Evolutionary conservation across 139 green algal species (phyloP), one percentile per base, ranked within the genome.

Genomic region (Coelastrella sp.): DNA sequence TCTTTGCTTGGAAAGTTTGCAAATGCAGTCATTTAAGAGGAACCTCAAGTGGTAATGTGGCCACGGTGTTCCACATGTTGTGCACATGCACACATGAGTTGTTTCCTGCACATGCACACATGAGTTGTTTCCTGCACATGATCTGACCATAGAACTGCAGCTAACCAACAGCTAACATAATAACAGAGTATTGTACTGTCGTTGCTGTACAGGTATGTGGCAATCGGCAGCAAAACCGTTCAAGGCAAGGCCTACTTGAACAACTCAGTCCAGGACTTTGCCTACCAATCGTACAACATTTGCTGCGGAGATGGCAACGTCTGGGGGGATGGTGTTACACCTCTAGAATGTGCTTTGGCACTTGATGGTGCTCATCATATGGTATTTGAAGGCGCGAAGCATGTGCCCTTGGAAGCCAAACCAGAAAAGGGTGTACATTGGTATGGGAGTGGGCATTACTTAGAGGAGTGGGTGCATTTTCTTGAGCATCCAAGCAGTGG

Each of bases 271-370:
- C 80, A 80, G 74, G 92, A 94, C 85, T 92, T 94, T 71, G 71
- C 92, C 7, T 94, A 78, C 32, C 86, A 93, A 64, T 89, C 68
- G 73, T 94, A 94, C 83, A 91, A 92, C 77, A 83, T 94, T 4
- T 93, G 89, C 83, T 73, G 23, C 7, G 86, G 74, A 3, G 23
- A 90, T 4, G 92, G 92, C 8, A 59, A 79, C 6, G 92, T 64
- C 3, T 91, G 83, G 83, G 92, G 92, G 1, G 92, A 94, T 73
- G 92, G 92, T 5, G 89, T 94, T 0, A 94, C 80, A 3, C 92
- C 92, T 1, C 47, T 94, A 73, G 89, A 94, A 32, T 87, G 83
- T 57, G 92, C 92, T 14, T 23, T 94, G 4, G 80, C 64, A 19
- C 89, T 94, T 58, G 84, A 92, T 7, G 92, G 92, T 6, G 92